Conservation (phyloP, 2,329 filamentous ascomycete genomes). For the Paecilomyces niveus region DNA sequence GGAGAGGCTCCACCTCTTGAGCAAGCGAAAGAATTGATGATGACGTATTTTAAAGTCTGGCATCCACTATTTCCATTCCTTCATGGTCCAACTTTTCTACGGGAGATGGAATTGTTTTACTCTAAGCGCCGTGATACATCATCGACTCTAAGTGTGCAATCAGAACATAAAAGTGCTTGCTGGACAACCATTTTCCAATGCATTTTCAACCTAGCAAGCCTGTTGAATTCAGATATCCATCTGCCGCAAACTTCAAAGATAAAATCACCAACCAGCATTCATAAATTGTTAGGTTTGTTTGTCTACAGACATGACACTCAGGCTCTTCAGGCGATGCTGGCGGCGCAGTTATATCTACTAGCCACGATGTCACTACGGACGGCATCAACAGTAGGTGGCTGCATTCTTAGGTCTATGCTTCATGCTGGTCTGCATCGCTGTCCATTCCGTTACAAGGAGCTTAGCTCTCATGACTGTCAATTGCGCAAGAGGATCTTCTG, state of each 20-base stretch:
- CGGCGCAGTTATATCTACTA: conserved; percentile 43
- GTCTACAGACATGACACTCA: conserved; percentile 37
- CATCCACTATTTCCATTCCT: conserved; percentile 48
- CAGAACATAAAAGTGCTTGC: conserved; percentile 18
- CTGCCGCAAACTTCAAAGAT: conserved; percentile 31
- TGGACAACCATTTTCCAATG: conserved; percentile 41
- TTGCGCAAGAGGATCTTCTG: conserved; percentile 37
- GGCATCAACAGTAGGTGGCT: conserved; percentile 43
- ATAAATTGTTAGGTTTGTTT: conserved; percentile 29
- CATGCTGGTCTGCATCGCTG: conserved; percentile 47
- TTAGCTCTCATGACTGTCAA: conserved; percentile 35
- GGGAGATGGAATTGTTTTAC: conserved; percentile 40
- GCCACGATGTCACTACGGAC: conserved; percentile 43
- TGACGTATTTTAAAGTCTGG: conserved; percentile 46
- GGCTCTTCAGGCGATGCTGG: conserved; percentile 44
- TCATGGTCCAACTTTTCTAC: conserved; percentile 44
- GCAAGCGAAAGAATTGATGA: conserved; percentile 37
- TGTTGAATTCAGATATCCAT: conserved; percentile 23
- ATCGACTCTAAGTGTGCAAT: background rate
- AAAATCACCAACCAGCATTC: conserved; percentile 31
- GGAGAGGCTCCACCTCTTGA: conserved; percentile 21
- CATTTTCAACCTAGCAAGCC: conserved; percentile 43
- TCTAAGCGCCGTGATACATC: conserved; percentile 5
- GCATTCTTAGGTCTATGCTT: conserved; percentile 41
- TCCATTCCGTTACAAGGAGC: conserved; percentile 43